Percentiles rank a stretch among this genome's conserved stretches.
phyloP scores from a whole-genome alignment of 2,329 filamentous ascomycete genomes.

The Cytospora mali region DNA sequence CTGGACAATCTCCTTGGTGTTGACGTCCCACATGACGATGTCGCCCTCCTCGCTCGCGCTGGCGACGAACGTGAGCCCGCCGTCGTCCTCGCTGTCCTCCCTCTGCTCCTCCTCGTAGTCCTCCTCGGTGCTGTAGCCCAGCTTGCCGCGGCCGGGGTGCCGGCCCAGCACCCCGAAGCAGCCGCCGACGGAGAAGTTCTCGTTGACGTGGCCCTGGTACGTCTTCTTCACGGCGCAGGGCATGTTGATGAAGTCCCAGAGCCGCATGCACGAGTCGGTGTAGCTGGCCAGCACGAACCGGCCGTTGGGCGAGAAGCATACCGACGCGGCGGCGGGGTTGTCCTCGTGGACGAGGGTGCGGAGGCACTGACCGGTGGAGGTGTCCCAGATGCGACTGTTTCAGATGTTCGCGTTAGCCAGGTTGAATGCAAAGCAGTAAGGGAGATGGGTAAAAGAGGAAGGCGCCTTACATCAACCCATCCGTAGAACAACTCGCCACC shows the following conservation, averaged over 20 bases:
- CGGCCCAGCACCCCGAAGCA: conserved; percentile 68
- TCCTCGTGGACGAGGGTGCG: conserved; percentile 96
- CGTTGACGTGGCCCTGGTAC: conserved; percentile 89
- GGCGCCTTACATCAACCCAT: conserved; percentile 73
- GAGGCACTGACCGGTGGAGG: conserved; percentile 89
- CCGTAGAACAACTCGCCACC: conserved; percentile 87
- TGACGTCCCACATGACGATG: conserved; percentile 88
- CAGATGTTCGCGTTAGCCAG: background rate
- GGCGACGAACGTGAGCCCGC: conserved; percentile 62
- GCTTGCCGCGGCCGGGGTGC: conserved; percentile 22
- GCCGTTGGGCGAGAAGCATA: conserved; percentile 92
- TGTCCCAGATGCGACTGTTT: conserved; percentile 88
- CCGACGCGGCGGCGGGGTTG: conserved; percentile 84
- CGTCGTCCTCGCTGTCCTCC: conserved; percentile 28
- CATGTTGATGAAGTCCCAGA: conserved; percentile 95
- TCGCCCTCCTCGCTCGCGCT: conserved; percentile 87
- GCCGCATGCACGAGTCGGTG: conserved; percentile 82
- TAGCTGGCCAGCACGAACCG: conserved; percentile 91
- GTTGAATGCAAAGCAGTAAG: background rate
- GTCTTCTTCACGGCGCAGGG: conserved; percentile 81
- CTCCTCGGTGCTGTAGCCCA: conserved; percentile 23
- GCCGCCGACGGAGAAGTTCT: conserved; percentile 80
- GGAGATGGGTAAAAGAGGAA: conserved; percentile 29
- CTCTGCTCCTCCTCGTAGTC: conserved; percentile 30
- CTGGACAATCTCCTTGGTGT: conserved; percentile 81